Evolutionary conservation across 2,329 filamentous ascomycete species (phyloP).

Genomic region (Cadophora malorum): DNA sequence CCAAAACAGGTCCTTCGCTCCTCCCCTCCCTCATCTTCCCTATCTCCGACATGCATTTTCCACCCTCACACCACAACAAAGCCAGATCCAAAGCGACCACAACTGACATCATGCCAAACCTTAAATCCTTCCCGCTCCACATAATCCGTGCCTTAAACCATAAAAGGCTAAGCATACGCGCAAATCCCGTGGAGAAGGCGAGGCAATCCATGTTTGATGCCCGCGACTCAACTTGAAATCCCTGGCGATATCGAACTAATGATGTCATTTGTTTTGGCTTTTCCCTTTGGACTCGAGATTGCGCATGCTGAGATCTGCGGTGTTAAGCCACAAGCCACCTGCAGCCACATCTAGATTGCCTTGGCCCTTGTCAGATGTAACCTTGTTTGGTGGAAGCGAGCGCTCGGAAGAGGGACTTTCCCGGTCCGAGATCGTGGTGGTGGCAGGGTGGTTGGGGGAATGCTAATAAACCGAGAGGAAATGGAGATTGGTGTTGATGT

Average conservation of each 20-base stretch:
- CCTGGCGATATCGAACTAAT: not conserved
- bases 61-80: not conserved
- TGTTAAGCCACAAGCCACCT: not conserved
- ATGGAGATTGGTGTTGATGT: too few relatives aligned
- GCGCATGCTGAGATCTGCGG: not conserved
- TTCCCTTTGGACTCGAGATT: not conserved
- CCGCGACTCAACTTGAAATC: not conserved
- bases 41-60: not conserved
- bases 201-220: constrained; percentile 4
- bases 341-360: not conserved
- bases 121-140: not conserved
- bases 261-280: not conserved
- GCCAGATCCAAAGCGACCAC: not conserved
- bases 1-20: not conserved
- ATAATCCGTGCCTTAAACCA: not conserved
- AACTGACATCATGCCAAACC: constrained; percentile 45
- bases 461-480: not conserved
- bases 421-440: not conserved
- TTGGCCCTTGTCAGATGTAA: not conserved
- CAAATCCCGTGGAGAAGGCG: not conserved
- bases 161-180: not conserved
- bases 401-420: not conserved
- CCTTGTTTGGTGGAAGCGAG: constrained; percentile 1
- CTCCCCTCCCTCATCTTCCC: not conserved
- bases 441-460: not conserved